Evolutionary conservation across 148 eudicot genomes (phyloP), one percentile per base, ranked within the genome.

Genomic region (Diospyros kaki): DNA sequence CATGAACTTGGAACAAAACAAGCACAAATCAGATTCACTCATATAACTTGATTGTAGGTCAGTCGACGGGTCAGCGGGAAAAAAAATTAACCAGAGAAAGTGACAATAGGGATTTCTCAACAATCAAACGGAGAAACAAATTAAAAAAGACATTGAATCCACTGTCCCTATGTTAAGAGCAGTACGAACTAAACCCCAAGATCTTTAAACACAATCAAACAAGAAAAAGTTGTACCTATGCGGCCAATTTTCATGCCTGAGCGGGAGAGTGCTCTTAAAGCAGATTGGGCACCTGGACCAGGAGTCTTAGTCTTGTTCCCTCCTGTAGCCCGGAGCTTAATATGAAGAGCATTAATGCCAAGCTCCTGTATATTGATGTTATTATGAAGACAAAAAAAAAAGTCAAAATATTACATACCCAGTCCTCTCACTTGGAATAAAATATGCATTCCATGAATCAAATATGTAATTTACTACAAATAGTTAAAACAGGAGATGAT

Each of bases 241-340:
- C 97, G 97, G 14, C 93, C 97, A 72, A 91, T 86, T 71, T 85
- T 88, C 97, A 91, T 91, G 72, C 97, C 97, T 1, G 97, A 88
- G 71, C 97, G 91, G 42, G 97, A 93, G 83, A 91, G 89, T 38
- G 93, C 97, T 67, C 97, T 76, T 12, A 91, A 92, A 3, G 97
- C 93, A 75, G 93, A 91, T 79, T 91, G 93, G 73, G 97, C 97
- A 89, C 93, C 97, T 53, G 93, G 97, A 53, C 97, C 97, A 73
- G 93, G 97, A 15, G 97, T 89, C 89, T 91, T 91, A 9, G 97
- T 91, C 77, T 89, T 91, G 84, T 91, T 91, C 4, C 97, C 97
- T 9, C 97, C 97, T 46, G 97, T 89, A 43, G 97, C 93, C 53
- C 97, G 86, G 73, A 91, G 91, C 84, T 91, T 91, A 17, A 91